Base-by-base conservation (phyloP, 441 rosid genomes). In the Pelargonium myrrhifolium region DNA sequence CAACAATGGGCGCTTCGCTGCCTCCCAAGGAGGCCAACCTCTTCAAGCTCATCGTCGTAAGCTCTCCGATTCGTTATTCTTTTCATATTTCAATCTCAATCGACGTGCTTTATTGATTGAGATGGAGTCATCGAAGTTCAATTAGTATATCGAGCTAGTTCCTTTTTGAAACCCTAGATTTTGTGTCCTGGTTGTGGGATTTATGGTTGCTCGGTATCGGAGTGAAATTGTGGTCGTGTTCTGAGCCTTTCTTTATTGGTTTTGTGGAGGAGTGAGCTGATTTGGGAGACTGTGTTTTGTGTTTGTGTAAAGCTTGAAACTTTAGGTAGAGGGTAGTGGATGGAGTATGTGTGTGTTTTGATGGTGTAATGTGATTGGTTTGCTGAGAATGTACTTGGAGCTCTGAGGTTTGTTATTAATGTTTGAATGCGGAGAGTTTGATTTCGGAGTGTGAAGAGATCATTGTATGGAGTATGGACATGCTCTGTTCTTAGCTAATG, bases 1-100 rank as follows among this genome's bases (percentile, higher is more conserved):
- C 35, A 69, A 58, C 77, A 83, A 92, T 92, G 99, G 99, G 98
- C 59, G 92, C 96, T 72, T 86, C 99, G 61, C 84, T 95, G 85
- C 99, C 99, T 80, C 86, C 95, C 56, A 95, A 95, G 81, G 99
- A 95, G 83, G 99, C 99, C 69, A 95, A 90, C 80, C 99, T 89
- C 83, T 95, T 95, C 90, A 95, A 95, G 81, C 92, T 89, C 91
- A 95, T 95, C 85, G 97, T 92, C 78, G 99, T 92, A 93, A 73
- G 94, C 78, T 70, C 73, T 72, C 73, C 70, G 72, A 78, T 78
- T 51, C 69, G 68, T 43, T 67, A 62, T 45, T n/a, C 60, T 18
- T 51, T 12, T 65, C 72, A 75, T 37, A 55, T 39, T 9, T 10
- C 18, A 11, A 6, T 18, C 64, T 4, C 31, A 60, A 61, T 61